Evolutionary conservation across 768 basidiomycete genomes (phyloP), one percentile per base, ranked within the genome.

Genomic region (Trametes cubensis): DNA sequence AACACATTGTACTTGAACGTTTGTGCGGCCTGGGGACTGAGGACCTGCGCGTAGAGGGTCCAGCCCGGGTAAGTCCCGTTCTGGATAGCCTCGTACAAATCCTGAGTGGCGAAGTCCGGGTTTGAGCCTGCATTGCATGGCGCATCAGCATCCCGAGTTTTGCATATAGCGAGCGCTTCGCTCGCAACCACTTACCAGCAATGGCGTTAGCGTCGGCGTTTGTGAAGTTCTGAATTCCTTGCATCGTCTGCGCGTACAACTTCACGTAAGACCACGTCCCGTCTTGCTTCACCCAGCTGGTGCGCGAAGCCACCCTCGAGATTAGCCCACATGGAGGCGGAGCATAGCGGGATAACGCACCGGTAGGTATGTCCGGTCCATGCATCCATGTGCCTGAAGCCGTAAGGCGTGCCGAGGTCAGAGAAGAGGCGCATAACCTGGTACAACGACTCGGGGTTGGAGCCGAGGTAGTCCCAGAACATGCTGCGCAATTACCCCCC

Each of bases 381-480:
- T 1, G 79, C 83, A 69, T 83, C 74, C 80, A 81, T 78, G 69
- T 78, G 75, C 51, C 79, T 73, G 60, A 74, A 74, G 70, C 72
- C 83, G 77, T 74, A 80, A 65, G 84, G 84, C 56, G 85, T 84
- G n/a, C 81, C 78, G 61, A 83, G 79, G 69, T 87, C 85, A 8
- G 81, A 81, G 63, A 86, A 71, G 34, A 79, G 71, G 71, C 82
- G 81, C 76, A 82, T 77, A 26, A 77, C 73, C 67, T 77, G 76
- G 55, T 80, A 76, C 28, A 75, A 78, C 48, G 83, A 81, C 69
- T 83, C 79, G 13, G 79, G 76, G 63, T 79, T 79, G 17, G 79
- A 71, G 38, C 77, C 74, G 62, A 83, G 76, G 67, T 80, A 85
- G 69, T 83, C 84, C 78, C 67, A 69, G 64, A 69, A 80, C 61